Evolutionary conservation across 192 early-diverging fungal genomes (phyloP).

Genomic region (Linnemannia schmuckeri): DNA sequence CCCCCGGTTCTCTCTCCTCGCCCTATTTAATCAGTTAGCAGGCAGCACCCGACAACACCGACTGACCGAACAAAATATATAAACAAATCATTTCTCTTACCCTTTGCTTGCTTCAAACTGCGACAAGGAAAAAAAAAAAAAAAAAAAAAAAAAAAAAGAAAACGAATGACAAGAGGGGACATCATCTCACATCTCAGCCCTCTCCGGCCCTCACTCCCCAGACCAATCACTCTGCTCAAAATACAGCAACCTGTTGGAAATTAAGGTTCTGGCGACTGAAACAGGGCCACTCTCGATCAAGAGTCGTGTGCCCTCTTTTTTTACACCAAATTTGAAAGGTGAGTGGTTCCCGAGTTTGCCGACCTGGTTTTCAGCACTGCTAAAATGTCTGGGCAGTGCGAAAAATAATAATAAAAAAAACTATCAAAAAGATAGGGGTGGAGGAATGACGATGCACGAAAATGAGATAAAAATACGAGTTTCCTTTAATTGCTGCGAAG

Average conservation of each 20-base stretch:
- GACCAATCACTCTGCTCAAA: background rate
- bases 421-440: too few relatives aligned
- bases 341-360: background rate
- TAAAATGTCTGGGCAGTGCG: too few relatives aligned
- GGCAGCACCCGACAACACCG: background rate
- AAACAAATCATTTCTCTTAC: background rate
- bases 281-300: background rate
- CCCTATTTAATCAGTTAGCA: background rate
- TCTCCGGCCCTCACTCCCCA: background rate
- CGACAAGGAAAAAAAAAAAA: background rate
- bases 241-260: background rate
- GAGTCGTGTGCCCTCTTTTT: background rate
- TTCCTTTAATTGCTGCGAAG: background rate
- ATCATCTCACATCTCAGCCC: background rate
- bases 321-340: background rate
- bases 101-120: background rate
- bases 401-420: too few relatives aligned
- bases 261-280: slow-evolving; percentile 8
- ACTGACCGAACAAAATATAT: background rate
- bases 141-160: background rate
- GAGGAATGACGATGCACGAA: too few relatives aligned
- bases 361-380: background rate
- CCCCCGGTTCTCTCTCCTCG: background rate
- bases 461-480: too few relatives aligned
- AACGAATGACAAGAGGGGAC: background rate